Conservation (phyloP, 148 eudicot genomes). For the Rhododendron simsii region DNA sequence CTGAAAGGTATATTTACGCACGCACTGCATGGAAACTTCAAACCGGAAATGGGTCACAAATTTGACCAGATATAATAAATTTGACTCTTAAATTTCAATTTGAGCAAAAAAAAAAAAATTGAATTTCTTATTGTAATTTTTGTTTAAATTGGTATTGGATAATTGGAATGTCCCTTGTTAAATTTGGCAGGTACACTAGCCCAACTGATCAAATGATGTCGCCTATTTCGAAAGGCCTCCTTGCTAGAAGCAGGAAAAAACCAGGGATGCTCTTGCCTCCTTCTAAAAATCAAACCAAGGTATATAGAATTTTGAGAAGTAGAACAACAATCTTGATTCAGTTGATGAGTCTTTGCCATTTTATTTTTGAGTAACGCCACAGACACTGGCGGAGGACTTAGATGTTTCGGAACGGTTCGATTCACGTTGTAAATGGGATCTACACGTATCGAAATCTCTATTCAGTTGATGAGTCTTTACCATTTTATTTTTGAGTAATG, state of each 20-base stretch:
- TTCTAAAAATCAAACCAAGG: conserved; percentile 49
- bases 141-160: not conserved
- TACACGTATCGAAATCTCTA: too few relatives aligned
- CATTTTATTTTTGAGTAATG: not conserved
- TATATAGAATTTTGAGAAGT: not conserved
- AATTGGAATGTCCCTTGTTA: not conserved
- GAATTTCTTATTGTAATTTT: not conserved
- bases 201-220: conserved; percentile 52
- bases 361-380: not conserved
- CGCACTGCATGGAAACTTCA: not conserved
- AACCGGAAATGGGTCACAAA: not conserved
- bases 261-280: conserved; percentile 50
- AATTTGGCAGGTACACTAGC: conserved; percentile 33
- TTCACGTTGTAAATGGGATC: not conserved
- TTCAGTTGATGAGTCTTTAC: not conserved
- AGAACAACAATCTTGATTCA: not conserved
- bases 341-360: not conserved
- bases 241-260: conserved; percentile 48
- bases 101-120: not conserved
- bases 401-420: not conserved
- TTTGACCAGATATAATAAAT: not conserved
- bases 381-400: not conserved
- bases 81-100: not conserved
- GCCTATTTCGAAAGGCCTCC: conserved; percentile 37
- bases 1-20: conserved; percentile 21